These are phyloP conservation scores for Elsinoe australis DNA, from an alignment of 2,329 filamentous ascomycete species.

Conservation along the genomic window DNA sequence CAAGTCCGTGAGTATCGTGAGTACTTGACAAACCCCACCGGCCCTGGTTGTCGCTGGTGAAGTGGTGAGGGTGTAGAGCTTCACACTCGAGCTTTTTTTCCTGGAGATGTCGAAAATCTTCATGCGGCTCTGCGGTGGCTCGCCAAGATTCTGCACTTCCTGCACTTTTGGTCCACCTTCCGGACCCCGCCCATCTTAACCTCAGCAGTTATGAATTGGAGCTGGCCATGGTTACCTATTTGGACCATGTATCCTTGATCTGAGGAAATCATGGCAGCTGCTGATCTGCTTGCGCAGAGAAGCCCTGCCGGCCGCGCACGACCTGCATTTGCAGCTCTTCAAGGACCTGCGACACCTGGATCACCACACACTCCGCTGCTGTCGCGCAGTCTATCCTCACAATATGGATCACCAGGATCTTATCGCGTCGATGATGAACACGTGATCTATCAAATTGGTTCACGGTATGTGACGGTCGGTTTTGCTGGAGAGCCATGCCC, in stretches of 20 bases:
- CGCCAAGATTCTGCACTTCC: neutral
- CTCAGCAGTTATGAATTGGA: too few relatives aligned
- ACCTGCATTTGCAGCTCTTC: conserved; percentile 25
- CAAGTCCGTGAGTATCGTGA: too few relatives aligned
- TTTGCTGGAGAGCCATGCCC: conserved; percentile 78
- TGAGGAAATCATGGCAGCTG: conserved; percentile 11
- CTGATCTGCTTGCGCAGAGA: conserved; percentile 17
- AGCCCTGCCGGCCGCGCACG: conserved; percentile 15
- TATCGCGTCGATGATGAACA: conserved; percentile 65
- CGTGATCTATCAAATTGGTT: conserved; percentile 73
- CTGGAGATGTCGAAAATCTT: conserved; percentile 14
- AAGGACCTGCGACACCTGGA: conserved; percentile 46
- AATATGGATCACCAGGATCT: conserved; percentile 51
- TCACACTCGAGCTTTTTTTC: conserved; percentile 10
- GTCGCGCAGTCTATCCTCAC: conserved; percentile 53
- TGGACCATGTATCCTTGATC: neutral
- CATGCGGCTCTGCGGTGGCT: conserved; percentile 10
- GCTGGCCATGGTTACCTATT: too few relatives aligned
- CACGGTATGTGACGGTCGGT: conserved; percentile 69
- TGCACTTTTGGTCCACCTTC: neutral
- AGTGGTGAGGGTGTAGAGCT: too few relatives aligned
- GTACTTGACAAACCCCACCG: too few relatives aligned
- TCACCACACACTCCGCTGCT: conserved; percentile 51
- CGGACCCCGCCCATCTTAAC: neutral
- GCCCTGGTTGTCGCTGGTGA: too few relatives aligned